Conservation (phyloP, 108 stramenopile genomes). For the Cyclotella sp. region DNA sequence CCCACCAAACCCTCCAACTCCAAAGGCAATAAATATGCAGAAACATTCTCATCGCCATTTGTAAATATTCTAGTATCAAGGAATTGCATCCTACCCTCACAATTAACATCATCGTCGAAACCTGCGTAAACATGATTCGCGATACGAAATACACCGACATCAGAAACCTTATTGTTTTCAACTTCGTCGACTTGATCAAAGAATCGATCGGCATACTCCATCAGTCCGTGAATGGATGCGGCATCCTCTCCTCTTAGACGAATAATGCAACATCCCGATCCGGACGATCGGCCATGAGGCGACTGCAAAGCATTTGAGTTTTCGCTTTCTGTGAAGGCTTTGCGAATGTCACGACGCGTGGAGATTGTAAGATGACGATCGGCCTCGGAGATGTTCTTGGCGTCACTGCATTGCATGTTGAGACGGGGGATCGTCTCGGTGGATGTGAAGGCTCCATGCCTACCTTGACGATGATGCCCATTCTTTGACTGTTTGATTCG, state of each 20-base stretch:
- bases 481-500: conserved; percentile 30
- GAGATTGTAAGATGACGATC: neutral
- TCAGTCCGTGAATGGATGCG: conserved; percentile 34
- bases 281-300: conserved; percentile 40
- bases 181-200: conserved; percentile 43
- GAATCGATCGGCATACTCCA: conserved; percentile 38
- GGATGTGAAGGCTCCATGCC: conserved; percentile 31
- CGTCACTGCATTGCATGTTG: conserved; percentile 30
- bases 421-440: conserved; percentile 40
- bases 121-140: conserved; percentile 42
- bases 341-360: conserved; percentile 21
- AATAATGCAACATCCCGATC: conserved; percentile 46
- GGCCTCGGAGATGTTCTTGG: too few relatives aligned
- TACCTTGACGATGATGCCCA: conserved; percentile 28
- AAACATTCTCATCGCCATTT: neutral
- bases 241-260: conserved; percentile 41
- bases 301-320: neutral
- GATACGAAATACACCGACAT: conserved; percentile 48
- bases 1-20: conserved; percentile 45
- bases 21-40: conserved; percentile 26
- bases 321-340: conserved; percentile 26
- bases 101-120: conserved; percentile 45
- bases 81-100: conserved; percentile 44
- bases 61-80: conserved; percentile 28
- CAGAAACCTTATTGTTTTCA: conserved; percentile 18